Conservation (phyloP, 83 land plant genomes). For the Larix sibirica region DNA sequence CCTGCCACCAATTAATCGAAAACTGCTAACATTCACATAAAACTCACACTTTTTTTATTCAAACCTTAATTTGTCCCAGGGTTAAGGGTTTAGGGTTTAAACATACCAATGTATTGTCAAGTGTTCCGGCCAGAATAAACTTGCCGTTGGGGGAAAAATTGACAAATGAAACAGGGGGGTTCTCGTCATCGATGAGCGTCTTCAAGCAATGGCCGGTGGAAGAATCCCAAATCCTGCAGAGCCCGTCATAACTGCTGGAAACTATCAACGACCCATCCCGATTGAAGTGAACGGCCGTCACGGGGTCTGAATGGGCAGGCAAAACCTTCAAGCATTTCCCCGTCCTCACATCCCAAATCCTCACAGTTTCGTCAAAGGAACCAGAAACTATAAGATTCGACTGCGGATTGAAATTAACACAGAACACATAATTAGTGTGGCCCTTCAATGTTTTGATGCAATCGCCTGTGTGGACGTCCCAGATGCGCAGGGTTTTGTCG, state of each 20-base stretch:
- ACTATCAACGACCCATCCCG: conserved; percentile 89
- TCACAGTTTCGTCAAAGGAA: conserved; percentile 80
- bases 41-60: no score
- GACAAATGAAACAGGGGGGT: conserved; percentile 88
- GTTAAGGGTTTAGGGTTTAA: neutral
- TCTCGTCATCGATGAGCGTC: conserved; percentile 81
- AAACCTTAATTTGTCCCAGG: no score
- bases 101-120: conserved; percentile 81
- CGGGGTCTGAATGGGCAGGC: conserved; percentile 81
- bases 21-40: no score
- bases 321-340: conserved; percentile 72
- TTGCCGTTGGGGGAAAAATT: conserved; percentile 98
- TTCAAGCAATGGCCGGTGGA: conserved; percentile 67
- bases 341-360: conserved; percentile 94
- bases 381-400: conserved; percentile 85
- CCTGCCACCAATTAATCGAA: no score
- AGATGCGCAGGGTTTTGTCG: conserved; percentile 78
- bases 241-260: conserved; percentile 86
- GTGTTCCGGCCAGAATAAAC: conserved; percentile 91
- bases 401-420: conserved; percentile 92
- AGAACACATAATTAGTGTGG: conserved; percentile 89
- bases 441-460: conserved; percentile 84
- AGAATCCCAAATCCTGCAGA: conserved; percentile 91
- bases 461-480: conserved; percentile 58
- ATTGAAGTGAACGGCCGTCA: conserved; percentile 86